Conservation (phyloP, 768 basidiomycete species). For the Sistotremastrum niveocremeum region DNA sequence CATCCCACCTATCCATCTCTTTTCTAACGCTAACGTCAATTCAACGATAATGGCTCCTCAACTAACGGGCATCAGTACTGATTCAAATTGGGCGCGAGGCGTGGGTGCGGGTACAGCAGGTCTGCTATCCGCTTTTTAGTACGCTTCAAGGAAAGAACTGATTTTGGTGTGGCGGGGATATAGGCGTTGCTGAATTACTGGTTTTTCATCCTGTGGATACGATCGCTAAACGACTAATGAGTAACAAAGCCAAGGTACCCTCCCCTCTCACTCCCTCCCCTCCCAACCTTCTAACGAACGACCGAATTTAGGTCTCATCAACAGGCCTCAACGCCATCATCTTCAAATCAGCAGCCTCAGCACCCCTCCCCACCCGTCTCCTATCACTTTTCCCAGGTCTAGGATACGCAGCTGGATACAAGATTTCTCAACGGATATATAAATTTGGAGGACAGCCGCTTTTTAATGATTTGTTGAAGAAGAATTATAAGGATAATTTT, state of each 20-base stretch:
- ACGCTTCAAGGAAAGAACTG: not conserved
- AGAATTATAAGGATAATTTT: constrained; percentile 71
- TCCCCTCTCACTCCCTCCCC: constrained; percentile 8
- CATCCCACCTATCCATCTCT: too few species aligned
- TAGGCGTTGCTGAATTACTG: constrained; percentile 88
- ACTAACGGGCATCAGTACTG: too few species aligned
- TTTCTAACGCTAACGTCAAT: too few species aligned
- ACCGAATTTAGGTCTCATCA: constrained; percentile 62
- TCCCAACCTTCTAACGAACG: too few species aligned
- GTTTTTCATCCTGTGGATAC: constrained; percentile 97
- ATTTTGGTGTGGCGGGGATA: not conserved
- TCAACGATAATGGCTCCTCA: too few species aligned
- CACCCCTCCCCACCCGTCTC: constrained; percentile 53
- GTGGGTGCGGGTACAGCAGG: not conserved
- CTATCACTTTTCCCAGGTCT: constrained; percentile 95
- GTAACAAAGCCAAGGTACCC: constrained; percentile 78
- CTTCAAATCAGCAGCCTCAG: constrained; percentile 72
- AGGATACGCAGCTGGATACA: constrained; percentile 98
- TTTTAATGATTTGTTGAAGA: constrained; percentile 85
- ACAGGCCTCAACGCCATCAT: constrained; percentile 60
- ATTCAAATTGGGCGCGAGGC: too few species aligned
- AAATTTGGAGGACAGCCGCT: constrained; percentile 98
- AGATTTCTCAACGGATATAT: constrained; percentile 85
- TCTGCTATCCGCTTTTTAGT: not conserved
- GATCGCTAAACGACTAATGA: constrained; percentile 97